Base-by-base conservation (phyloP, 148 eudicot genomes). In the Tetragonia tetragonoides region DNA sequence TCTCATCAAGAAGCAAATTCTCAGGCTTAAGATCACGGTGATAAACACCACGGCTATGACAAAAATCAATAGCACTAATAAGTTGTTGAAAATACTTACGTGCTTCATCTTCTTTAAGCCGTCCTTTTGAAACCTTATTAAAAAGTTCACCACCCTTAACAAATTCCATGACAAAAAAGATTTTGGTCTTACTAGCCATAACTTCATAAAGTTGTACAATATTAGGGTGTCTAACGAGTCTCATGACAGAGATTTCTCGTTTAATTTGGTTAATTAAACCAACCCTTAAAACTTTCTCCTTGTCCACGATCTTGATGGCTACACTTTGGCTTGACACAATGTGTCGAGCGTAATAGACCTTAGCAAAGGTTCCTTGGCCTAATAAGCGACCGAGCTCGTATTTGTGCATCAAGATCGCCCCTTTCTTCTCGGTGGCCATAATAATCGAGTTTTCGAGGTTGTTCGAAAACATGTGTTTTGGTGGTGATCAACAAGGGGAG, bases 1-100 rank as follows among this genome's bases (percentile, higher is more conserved):
- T 46, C 20, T 91, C 93, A 44, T 91, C 95, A 8, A 93, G 76
- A 6, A 93, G 89, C 63, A 93, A 86, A 56, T 93, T 93, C 34
- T 28, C 34, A 28, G 34, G 34, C 34, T 28, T 28, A 28, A 28
- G 34, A 28, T 28, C 34, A 0, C 68, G 90, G 71, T 93, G 97
- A 63, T 93, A 93, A 9, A 91, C 97, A 6, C 95, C 97, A 1
- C 92, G 81, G 74, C 97, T 93, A 78, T 93, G 97, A 66, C 97
- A 93, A 80, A 82, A 93, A 59, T 93, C 97, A n/a, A 93, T 87
- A 1, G 97, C 95, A 4, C 90, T 84, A 15, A 91, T 71, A 20
- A 93, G 78, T 72, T 93, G 95, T 59, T 93, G 97, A 78, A 91
- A 91, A 72, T 89, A 93, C 47, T 82, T 86, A 0, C 95, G 68